These are phyloP conservation scores for Eucalyptus marginata DNA, from an alignment of 345 rosid genomes.

Conservation along the genomic window DNA sequence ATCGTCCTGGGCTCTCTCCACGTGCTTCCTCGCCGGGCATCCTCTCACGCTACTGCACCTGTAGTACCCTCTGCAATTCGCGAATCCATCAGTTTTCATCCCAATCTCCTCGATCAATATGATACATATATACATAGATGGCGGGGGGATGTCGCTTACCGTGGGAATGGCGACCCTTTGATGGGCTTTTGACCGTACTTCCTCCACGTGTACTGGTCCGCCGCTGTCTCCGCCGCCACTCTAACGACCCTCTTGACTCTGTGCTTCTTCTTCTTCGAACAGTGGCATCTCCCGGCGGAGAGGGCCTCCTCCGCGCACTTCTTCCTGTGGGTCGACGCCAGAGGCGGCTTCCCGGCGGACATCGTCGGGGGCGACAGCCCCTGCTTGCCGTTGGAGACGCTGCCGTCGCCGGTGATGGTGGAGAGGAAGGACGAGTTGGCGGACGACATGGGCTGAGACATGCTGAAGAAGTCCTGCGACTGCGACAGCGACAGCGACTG, in stretches of 20 bases:
- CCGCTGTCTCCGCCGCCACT: slow-evolving; percentile 31
- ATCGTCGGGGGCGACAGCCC: slow-evolving; percentile 10
- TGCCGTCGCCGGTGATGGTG: slow-evolving; percentile 36
- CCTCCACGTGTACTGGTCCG: slow-evolving; percentile 37
- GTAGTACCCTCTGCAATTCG: slow-evolving; percentile 24
- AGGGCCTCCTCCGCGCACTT: slow-evolving; percentile 19
- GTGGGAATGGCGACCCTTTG: slow-evolving; percentile 32
- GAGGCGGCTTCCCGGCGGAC: slow-evolving; percentile 30
- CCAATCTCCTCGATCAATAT: neutral
- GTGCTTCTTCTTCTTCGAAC: slow-evolving; percentile 32
- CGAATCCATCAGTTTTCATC: neutral
- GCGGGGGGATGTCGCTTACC: neutral
- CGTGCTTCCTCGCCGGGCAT: slow-evolving; percentile 43
- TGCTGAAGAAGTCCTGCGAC: neutral
- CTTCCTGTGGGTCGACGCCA: slow-evolving; percentile 12
- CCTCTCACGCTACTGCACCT: slow-evolving; percentile 34
- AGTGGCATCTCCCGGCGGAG: slow-evolving; percentile 31
- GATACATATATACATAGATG: neutral
- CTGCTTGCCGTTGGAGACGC: slow-evolving; percentile 30
- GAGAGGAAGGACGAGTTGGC: slow-evolving; percentile 28
- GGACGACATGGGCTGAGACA: slow-evolving; percentile 3
- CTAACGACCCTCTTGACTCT: slow-evolving; percentile 20
- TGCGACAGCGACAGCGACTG: neutral
- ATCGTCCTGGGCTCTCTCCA: slow-evolving; percentile 32
- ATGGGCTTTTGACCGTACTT: slow-evolving; percentile 47